Base-by-base conservation (phyloP, 2,329 filamentous ascomycete species). In the Teratosphaeria destructans region DNA sequence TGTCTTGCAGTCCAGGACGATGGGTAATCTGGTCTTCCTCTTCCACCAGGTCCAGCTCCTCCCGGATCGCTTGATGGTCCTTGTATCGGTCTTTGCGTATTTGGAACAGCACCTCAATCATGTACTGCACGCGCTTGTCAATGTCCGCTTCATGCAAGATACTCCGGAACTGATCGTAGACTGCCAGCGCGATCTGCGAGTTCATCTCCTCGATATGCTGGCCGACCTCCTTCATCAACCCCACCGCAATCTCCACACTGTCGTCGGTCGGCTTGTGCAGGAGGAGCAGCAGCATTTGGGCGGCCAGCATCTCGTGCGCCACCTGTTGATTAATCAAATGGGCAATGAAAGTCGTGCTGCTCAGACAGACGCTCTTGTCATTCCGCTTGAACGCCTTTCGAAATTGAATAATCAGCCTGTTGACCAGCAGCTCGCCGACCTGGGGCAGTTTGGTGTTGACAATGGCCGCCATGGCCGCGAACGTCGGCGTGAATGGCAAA, bases 21-120 rank as follows among this genome's bases (percentile, higher is more conserved):
- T 99, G 94, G 0, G 94, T 97, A 68, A 97, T 95, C 72, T 97
- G 94, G 70, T 99, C 94, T 73, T 97, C 93, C 75, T 99, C 94
- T 75, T 97, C 93, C 8, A 99, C 90, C 54, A 99, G 75, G 74
- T 99, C 94, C 60, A 99, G 78, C 72, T 99, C 94, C 71, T 96
- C 92, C 73, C 86, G 92, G 67, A 97, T 79, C 0, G 91, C 87
- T 19, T 87, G 90, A 68, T 97, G 91, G 69, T 97, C 91, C 78
- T 96, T 96, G 80, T 95, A 99, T 68, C 88, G 88, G 76, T 97
- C 93, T 75, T 96, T 96, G 64, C 94, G 85, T 59, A 96, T 88
- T 76, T 99, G 92, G 73, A 99, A 99, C 52, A 99, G 77, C 5
- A 97, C 94, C 74, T 99, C 94, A 60, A 99, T 93, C 89, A 96